Conservation (phyloP, 345 rosid genomes). For the Gossypium turneri region DNA sequence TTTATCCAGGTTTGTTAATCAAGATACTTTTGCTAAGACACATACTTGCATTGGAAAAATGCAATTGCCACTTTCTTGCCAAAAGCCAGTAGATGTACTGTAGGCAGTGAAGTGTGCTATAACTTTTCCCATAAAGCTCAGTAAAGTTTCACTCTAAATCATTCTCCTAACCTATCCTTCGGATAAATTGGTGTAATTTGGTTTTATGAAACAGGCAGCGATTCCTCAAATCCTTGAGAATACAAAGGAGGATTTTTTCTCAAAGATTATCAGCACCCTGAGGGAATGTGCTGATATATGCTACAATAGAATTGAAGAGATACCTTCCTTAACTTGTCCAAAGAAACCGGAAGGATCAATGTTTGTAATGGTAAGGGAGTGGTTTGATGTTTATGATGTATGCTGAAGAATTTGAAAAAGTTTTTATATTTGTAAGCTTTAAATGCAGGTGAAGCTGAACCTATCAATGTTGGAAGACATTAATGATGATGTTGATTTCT, state of each 20-base stretch:
- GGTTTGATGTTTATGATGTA: neutral
- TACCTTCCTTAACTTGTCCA: constrained; percentile 55
- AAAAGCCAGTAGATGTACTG: neutral
- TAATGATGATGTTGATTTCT: constrained; percentile 37
- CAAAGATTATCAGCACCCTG: constrained; percentile 35
- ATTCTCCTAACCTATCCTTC: neutral
- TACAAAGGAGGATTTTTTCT: constrained; percentile 57
- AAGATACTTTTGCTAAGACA: neutral
- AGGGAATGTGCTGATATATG: constrained; percentile 49
- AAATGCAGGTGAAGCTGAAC: constrained; percentile 32
- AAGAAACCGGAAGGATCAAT: constrained; percentile 66
- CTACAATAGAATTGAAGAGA: constrained; percentile 46
- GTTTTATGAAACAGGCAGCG: constrained; percentile 47
- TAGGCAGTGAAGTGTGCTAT: no score
- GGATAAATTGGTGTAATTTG: neutral
- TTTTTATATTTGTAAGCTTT: neutral
- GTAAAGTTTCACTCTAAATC: neutral
- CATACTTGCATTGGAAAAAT: neutral
- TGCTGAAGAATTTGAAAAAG: neutral
- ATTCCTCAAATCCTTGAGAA: constrained; percentile 60
- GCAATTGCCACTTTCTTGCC: neutral
- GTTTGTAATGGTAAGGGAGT: constrained; percentile 52
- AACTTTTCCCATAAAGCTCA: neutral
- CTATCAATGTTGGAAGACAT: constrained; percentile 30
- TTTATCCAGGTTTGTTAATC: constrained; percentile 44